Percentiles rank a stretch among this genome's conserved stretches.
phyloP scores from a whole-genome alignment of 306 rosid genomes.

The Ammopiptanthus mongolicus region DNA sequence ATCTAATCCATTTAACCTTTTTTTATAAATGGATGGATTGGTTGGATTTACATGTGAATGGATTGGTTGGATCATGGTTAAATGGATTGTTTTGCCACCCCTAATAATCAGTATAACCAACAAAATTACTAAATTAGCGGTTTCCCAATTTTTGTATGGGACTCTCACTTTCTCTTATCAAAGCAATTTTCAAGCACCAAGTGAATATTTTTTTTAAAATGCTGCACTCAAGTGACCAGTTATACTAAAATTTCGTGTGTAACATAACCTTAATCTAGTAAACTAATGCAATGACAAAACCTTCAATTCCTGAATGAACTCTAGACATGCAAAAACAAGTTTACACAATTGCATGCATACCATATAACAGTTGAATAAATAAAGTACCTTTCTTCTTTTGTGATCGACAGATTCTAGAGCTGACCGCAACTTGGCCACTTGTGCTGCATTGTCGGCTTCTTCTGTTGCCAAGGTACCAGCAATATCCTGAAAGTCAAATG shows the following conservation, averaged over 20 bases:
- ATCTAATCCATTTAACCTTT: too few relatives aligned
- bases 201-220: neutral
- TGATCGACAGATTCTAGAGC: conserved; percentile 89
- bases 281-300: neutral
- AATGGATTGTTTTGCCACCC: too few relatives aligned
- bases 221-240: neutral
- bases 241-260: neutral
- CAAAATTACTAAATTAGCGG: neutral
- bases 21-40: too few relatives aligned
- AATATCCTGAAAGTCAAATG: conserved; percentile 58
- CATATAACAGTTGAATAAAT: neutral
- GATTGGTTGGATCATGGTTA: too few relatives aligned
- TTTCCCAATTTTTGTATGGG: neutral
- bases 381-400: conserved; percentile 75
- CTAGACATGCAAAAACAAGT: neutral
- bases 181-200: neutral
- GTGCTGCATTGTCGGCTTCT: conserved; percentile 67
- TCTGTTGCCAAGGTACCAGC: conserved; percentile 88
- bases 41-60: too few relatives aligned
- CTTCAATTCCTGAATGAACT: neutral
- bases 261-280: neutral
- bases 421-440: conserved; percentile 72
- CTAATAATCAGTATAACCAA: neutral
- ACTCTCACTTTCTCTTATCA: neutral
- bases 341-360: neutral